Conservation (phyloP, 495 filamentous ascomycete species). For the Xylaria grammica region DNA sequence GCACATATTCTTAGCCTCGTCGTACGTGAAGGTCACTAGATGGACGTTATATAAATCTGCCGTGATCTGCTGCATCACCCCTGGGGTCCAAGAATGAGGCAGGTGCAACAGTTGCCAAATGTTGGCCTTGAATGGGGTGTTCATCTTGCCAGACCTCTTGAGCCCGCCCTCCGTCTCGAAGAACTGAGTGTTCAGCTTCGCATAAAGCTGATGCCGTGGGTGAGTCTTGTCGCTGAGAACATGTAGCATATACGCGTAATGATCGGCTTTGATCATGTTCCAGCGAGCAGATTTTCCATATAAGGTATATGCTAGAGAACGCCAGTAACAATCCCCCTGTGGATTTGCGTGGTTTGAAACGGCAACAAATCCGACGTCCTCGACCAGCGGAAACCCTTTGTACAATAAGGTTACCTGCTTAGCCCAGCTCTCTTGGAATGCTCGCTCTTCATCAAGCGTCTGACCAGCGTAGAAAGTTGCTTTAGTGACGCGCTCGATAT, state of each 20-base stretch:
- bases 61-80: conserved; percentile 31
- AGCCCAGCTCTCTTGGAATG: background rate
- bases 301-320: conserved; percentile 13
- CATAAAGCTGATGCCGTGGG: conserved; percentile 29
- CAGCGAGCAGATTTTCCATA: conserved; percentile 28
- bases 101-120: conserved; percentile 33
- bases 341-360: conserved; percentile 6
- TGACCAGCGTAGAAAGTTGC: conserved; percentile 1
- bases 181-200: conserved; percentile 11
- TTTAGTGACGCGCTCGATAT: background rate
- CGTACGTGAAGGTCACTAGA: conserved; percentile 32
- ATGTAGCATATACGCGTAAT: conserved; percentile 26
- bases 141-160: background rate
- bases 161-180: background rate
- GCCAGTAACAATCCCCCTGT: conserved; percentile 27
- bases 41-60: conserved; percentile 34
- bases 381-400: conserved; percentile 26
- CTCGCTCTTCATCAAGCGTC: conserved; percentile 8
- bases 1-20: background rate
- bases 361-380: conserved; percentile 19
- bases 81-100: conserved; percentile 28
- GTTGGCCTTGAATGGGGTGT: conserved; percentile 17
- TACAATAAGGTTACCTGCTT: background rate
- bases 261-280: conserved; percentile 38
- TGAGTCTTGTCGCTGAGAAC: conserved; percentile 27